Percentiles rank a stretch among this genome's conserved stretches.
These are phyloP conservation scores for Zygotorulaspora chibaensis DNA, from an alignment of 805 yeast genomes.

Conservation along the genomic window DNA sequence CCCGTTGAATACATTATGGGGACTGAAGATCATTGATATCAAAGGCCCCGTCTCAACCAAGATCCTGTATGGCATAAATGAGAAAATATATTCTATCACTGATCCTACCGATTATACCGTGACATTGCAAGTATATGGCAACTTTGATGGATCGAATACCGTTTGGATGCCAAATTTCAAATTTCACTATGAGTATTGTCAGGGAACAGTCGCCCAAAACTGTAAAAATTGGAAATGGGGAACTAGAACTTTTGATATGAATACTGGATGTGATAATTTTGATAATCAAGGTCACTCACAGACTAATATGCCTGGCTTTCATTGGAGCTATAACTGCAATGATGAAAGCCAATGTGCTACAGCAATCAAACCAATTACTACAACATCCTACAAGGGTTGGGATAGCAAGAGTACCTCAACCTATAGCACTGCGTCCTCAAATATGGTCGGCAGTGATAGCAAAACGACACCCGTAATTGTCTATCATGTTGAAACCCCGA, in stretches of 20 bases:
- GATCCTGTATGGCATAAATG: conserved; percentile 18
- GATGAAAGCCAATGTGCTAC: background rate
- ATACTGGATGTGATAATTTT: conserved; percentile 19
- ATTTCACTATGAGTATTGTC: conserved; percentile 18
- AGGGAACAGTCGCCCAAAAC: conserved; percentile 11
- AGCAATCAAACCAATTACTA: background rate
- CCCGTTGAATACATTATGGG: conserved; percentile 15
- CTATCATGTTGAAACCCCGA: conserved; percentile 13
- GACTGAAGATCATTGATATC: conserved; percentile 17
- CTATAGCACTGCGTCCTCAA: conserved; percentile 9
- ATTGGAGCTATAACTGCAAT: conserved; percentile 13
- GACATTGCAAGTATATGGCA: conserved; percentile 18
- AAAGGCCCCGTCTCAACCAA: conserved; percentile 16
- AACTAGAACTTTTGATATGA: conserved; percentile 15
- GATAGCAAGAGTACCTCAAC: conserved; percentile 11
- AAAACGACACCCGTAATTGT: conserved; percentile 12
- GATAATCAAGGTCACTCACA: conserved; percentile 21
- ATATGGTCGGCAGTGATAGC: conserved; percentile 3
- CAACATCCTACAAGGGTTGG: conserved; percentile 8
- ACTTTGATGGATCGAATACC: conserved; percentile 5
- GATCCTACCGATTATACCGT: conserved; percentile 23
- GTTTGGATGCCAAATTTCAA: conserved; percentile 24
- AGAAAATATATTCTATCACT: conserved; percentile 9
- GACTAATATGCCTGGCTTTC: conserved; percentile 21
- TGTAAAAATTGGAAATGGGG: conserved; percentile 18